Evolutionary conservation across 768 basidiomycete genomes (phyloP), one percentile per base, ranked within the genome.

Genomic region (Candolleomyces aberdarensis): DNA sequence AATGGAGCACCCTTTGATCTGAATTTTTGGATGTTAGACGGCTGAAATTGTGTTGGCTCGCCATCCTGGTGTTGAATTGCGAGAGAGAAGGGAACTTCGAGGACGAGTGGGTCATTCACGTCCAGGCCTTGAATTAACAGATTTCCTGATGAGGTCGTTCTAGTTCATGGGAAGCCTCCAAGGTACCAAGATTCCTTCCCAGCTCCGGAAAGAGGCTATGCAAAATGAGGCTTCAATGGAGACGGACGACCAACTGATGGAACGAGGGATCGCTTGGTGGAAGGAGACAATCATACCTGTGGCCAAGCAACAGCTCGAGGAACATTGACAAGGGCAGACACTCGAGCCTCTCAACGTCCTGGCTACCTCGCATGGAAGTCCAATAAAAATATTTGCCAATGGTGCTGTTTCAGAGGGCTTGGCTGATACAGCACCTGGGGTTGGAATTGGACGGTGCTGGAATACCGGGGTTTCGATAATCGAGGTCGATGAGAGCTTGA

Each of bases 81-180:
- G 78, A 57, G 73, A 70, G 59, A 75, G 80, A 36, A 70, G 69
- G 60, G 82, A 77, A 56, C 72, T 92, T 32, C 75, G 91, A 49
- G 91, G 92, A 72, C 75, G 89, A 71, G 91, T 91, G 65, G 20
- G 79, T 74, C 26, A 19, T 22, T 48, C 22, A 39, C 19, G 15
- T 29, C 29, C 11, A 31, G n/a, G 32, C 5, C 15, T 29, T 26
- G 2, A 36, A 48, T 17, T 41, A 26, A 32, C 2, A 29, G 29
- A 46, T 11, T 2, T 43, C 11, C n/a, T 43, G 41, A 43, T n/a
- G 26, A 26, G 26, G n/a, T 36, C 57, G 19, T 9, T 15, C 20
- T 65, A 90, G 88, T 76, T 76, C 62, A 79, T 89, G 78, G 88
- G 89, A 5, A 79, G 80, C 58, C 65, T 85, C 66, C 81, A 92